These are phyloP conservation scores for Aspergillus sp. DNA, from an alignment of 2,329 filamentous ascomycete species.

Conservation along the genomic window DNA sequence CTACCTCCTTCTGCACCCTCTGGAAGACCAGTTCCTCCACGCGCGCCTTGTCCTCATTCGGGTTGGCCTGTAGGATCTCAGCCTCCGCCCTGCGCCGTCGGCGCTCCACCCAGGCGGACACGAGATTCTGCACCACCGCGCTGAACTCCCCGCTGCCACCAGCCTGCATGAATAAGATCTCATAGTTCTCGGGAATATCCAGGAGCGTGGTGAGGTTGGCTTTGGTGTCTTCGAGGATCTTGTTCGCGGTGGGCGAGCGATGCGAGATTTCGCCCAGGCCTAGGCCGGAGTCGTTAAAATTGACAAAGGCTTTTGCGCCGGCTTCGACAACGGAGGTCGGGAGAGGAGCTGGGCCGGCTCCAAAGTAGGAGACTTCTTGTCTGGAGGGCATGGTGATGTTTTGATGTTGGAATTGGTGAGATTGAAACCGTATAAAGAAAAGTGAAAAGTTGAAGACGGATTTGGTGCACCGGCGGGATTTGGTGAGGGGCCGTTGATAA, in stretches of 20 bases:
- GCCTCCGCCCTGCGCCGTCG: constrained; percentile 53
- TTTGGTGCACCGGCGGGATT: too few relatives aligned
- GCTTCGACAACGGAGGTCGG: constrained; percentile 72
- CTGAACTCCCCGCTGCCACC: constrained; percentile 80
- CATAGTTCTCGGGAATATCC: constrained; percentile 77
- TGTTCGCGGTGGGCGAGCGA: constrained; percentile 67
- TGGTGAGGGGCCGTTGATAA: too few relatives aligned
- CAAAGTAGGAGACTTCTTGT: constrained; percentile 74
- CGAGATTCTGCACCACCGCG: constrained; percentile 74
- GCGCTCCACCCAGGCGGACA: constrained; percentile 70
- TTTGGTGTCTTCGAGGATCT: constrained; percentile 73
- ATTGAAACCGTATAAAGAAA: too few relatives aligned
- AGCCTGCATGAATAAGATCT: constrained; percentile 67
- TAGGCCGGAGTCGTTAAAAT: constrained; percentile 73
- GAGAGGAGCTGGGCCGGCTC: constrained; percentile 79
- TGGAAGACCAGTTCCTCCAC: constrained; percentile 51
- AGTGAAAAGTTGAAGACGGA: too few relatives aligned
- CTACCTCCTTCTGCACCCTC: constrained; percentile 56
- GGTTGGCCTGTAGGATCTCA: constrained; percentile 40
- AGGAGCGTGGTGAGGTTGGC: constrained; percentile 63
- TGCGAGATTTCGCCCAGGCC: constrained; percentile 88
- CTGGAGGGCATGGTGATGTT: constrained; percentile 53
- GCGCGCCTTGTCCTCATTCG: constrained; percentile 40
- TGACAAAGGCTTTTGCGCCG: constrained; percentile 67
- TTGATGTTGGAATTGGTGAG: not conserved